Conservation (phyloP, 768 basidiomycete genomes). For the Mycena pura region DNA sequence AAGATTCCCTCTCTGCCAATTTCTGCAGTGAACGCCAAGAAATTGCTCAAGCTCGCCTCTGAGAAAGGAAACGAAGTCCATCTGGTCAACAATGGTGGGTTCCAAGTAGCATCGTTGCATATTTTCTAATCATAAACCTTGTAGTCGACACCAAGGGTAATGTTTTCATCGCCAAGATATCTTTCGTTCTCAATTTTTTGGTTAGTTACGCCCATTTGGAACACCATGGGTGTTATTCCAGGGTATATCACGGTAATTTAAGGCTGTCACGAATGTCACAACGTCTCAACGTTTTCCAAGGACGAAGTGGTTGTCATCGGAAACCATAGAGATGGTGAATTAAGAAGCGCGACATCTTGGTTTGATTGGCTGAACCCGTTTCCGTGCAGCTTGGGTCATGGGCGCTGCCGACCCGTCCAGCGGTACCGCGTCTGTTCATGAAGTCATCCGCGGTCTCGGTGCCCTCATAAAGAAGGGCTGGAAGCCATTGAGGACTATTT, state of each 20-base stretch:
- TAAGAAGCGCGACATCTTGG: neutral
- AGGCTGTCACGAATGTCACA: neutral
- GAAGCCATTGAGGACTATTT: slow-evolving; percentile 73
- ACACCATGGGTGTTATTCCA: slow-evolving; percentile 69
- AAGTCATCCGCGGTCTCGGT: slow-evolving; percentile 64
- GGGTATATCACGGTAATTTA: slow-evolving; percentile 51
- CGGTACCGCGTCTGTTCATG: slow-evolving; percentile 62
- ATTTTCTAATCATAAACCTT: neutral
- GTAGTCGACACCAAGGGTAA: slow-evolving; percentile 32
- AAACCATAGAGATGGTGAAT: slow-evolving; percentile 73
- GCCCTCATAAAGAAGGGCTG: slow-evolving; percentile 60
- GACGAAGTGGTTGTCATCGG: slow-evolving; percentile 76
- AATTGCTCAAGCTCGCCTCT: slow-evolving; percentile 54
- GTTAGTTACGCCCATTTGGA: slow-evolving; percentile 74
- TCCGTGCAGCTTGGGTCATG: slow-evolving; percentile 40
- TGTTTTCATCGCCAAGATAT: slow-evolving; percentile 42
- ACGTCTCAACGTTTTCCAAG: neutral
- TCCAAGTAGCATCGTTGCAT: neutral
- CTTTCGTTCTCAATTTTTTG: neutral
- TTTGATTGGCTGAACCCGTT: neutral
- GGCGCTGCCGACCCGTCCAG: slow-evolving; percentile 64
- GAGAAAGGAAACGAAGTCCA: slow-evolving; percentile 51
- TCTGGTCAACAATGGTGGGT: slow-evolving; percentile 63
- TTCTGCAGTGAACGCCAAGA: slow-evolving; percentile 68
- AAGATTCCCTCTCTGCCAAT: slow-evolving; percentile 70